Base-by-base conservation (phyloP, 352 stramenopile genomes). In the Phytophthora hybrid region DNA sequence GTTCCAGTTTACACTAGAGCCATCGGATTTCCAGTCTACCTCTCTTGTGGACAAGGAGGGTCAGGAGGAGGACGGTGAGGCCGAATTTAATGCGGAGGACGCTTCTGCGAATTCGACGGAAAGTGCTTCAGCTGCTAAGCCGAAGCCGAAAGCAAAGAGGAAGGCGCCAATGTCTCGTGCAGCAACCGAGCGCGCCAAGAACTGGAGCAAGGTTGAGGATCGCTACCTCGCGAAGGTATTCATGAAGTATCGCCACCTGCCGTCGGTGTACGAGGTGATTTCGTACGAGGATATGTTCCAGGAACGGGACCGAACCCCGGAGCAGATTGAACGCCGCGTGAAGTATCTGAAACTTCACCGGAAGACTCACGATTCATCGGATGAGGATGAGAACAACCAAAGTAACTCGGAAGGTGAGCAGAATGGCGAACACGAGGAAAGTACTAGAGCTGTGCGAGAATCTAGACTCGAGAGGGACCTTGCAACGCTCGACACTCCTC, bases 251-350 rank as follows among this genome's bases (percentile, higher is more conserved):
- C 83, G 86, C 13, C 90, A 97, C 62, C 73, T 97, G 32, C 88
- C 88, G 19, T 94, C 86, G 1, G 90, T 94, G 21, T 95, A 93
- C 63, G 90, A 97, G 59, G 89, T 95, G 26, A 91, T 97, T 69
- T 94, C 88, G 64, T 95, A 95, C 61, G 90, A 97, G 79, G 90
- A 97, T 54, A 95, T 97, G 88, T 95, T 97, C 54, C 90, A 97
- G 69, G 90, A 97, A 44, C 85, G 88, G 32, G 87, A 97, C 29
- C 85, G 90, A 55, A 95, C 90, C 0, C 67, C 88, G 6, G 86
- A 95, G 59, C 90, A 97, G 69, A 97, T 97, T 32, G 85, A 95
- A 63, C 88, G 88, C 8, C 90, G 90, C 55, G 87, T 95, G 8
- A 94, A 95, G 58, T 90, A 87, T 65, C 72, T 97, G 41, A 94